Evolutionary conservation across 306 rosid genomes (phyloP), one percentile per base, ranked within the genome.

Genomic region (Fragaria nilgerrensis): DNA sequence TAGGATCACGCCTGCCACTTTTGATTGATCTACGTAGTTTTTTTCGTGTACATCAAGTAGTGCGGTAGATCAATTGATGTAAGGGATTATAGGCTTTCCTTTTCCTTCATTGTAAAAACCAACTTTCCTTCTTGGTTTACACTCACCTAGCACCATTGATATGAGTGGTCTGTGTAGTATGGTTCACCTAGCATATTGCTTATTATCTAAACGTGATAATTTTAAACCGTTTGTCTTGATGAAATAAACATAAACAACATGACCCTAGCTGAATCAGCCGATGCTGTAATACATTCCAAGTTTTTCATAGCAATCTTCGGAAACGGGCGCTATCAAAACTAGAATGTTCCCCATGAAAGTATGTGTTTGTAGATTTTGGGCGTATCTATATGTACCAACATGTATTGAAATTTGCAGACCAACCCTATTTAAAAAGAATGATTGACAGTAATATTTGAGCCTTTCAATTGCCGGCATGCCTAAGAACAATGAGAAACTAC

Each of bases 391-490:
- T 6, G 47, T 43, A 8, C 47, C 14, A 27, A 37, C 36, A 48
- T 37, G 32, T 20, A 41, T 2, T 34, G 34, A 3, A 16, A 65
- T 36, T 36, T 34, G 70, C 58, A 44, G 70, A 61, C 59, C 70
- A 58, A 20, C 13, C 50, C 9, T 7, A 4, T 6, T 34, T 65
- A 0, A 2, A 65, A 15, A 16, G 10, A 65, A 29, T 17, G 23
- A 34, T 6, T 34, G 45, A 25, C 13, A 17, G 37, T 34, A 64
- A 17, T 32, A 64, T 36, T 65, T 65, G 70, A 65, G 19, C 45
- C 15, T 65, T 65, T 19, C 70, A 36, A 36, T 36, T 32, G 90
- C 90, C 87, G 88, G 83, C 86, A 15, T 66, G 45, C 44, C 8
- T 27, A 14, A 45, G 37, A 81, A 79, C 84, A 77, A 23, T 0